Percentiles rank a stretch among this genome's conserved stretches.
These are phyloP conservation scores for Mycena crocata DNA, from an alignment of 768 basidiomycete species.

Conservation along the genomic window DNA sequence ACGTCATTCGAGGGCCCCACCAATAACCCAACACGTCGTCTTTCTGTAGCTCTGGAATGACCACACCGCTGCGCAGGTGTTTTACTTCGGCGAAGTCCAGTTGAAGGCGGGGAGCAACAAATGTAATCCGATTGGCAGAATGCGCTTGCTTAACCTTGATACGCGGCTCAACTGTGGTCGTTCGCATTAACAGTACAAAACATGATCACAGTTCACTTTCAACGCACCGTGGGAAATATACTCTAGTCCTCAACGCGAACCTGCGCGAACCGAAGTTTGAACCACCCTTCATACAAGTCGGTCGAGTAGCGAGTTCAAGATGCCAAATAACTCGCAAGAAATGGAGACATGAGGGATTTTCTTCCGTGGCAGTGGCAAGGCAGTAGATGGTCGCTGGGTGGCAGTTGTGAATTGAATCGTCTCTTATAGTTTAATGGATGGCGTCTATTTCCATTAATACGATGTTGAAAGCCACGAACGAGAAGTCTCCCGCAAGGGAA, in stretches of 20 bases:
- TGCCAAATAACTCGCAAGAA: neutral
- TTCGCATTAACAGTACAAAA: neutral
- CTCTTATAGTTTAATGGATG: too few relatives aligned
- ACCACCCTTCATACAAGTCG: neutral
- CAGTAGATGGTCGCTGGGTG: too few relatives aligned
- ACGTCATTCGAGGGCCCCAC: neutral
- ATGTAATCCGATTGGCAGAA: constrained; percentile 5
- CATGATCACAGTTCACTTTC: neutral
- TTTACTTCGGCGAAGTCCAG: constrained; percentile 24
- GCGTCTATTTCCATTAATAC: too few relatives aligned
- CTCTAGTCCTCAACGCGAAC: constrained; percentile 14
- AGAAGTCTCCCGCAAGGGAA: too few relatives aligned
- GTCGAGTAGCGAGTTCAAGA: neutral
- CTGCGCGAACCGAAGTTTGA: constrained; percentile 2
- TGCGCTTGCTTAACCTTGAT: constrained; percentile 11
- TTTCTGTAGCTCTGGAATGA: constrained; percentile 8
- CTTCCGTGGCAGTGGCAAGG: too few relatives aligned
- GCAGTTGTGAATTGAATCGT: too few relatives aligned
- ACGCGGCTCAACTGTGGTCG: constrained; percentile 12
- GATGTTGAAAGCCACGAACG: too few relatives aligned
- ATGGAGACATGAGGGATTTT: neutral
- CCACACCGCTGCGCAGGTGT: constrained; percentile 4
- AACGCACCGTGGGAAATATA: constrained; percentile 11
- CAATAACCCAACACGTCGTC: neutral
- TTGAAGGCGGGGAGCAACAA: constrained; percentile 16